Evolutionary conservation across 306 rosid species (phyloP).

Genomic region (Cucumis cinereus): DNA sequence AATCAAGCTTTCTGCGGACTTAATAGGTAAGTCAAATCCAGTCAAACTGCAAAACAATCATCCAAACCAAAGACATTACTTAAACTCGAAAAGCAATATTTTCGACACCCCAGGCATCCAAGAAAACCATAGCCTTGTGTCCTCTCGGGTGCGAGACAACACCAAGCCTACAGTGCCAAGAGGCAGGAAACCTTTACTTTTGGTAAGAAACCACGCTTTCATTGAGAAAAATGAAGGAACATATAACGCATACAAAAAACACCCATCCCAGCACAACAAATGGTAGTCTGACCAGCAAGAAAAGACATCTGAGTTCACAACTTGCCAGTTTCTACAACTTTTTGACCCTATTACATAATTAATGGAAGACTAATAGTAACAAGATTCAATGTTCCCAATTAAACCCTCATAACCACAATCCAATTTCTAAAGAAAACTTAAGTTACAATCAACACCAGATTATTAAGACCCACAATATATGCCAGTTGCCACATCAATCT

Average conservation of each 20-base stretch:
- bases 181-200: too few species aligned
- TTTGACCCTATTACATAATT: neutral
- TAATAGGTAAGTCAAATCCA: neutral
- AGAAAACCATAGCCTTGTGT: neutral
- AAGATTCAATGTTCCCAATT: neutral
- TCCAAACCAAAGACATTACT: neutral
- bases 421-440: neutral
- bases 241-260: too few species aligned
- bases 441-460: neutral
- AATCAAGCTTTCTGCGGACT: neutral
- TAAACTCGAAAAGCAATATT: neutral
- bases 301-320: neutral
- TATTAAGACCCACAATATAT: neutral
- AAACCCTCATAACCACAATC: neutral
- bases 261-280: too few species aligned
- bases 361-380: neutral
- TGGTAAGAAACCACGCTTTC: too few species aligned
- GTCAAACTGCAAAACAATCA: neutral
- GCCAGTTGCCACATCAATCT: neutral
- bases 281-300: neutral
- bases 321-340: neutral
- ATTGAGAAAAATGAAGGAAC: too few species aligned
- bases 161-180: too few species aligned
- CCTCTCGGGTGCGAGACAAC: neutral
- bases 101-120: neutral